A percentile compares a stretch with the other conserved stretches of the same genome.
These are phyloP conservation scores for Cordyceps javanica DNA, from an alignment of 2,329 filamentous ascomycete species.

Conservation along the genomic window DNA sequence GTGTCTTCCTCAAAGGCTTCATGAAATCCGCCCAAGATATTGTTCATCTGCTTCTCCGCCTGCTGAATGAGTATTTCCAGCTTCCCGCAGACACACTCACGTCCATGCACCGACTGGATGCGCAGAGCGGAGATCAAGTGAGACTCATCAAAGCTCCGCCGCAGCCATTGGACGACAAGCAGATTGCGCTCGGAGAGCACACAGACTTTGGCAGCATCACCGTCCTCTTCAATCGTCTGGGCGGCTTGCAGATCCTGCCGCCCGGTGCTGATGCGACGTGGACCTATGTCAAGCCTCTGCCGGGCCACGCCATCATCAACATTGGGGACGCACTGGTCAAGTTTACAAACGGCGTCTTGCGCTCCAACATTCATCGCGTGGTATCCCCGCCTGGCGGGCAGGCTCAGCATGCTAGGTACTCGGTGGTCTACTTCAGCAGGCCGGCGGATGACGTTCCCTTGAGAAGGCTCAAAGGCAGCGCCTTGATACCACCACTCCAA, in stretches of 20 bases:
- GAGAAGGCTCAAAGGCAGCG: background rate
- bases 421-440: conserved; percentile 8
- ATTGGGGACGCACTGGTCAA: conserved; percentile 9
- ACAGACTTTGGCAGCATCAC: conserved; percentile 35
- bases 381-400: conserved; percentile 1
- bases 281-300: conserved; percentile 9
- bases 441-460: conserved; percentile 2
- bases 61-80: conserved; percentile 4
- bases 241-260: conserved; percentile 31
- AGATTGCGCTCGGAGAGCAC: conserved; percentile 21
- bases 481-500: conserved; percentile 1
- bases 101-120: background rate
- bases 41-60: background rate
- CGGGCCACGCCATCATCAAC: conserved; percentile 5
- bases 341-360: conserved; percentile 8
- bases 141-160: conserved; percentile 9
- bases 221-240: conserved; percentile 32
- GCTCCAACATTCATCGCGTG: conserved; percentile 12
- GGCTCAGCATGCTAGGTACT: background rate
- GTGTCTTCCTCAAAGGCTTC: background rate
- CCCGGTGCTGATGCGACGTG: conserved; percentile 15
- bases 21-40: conserved; percentile 1
- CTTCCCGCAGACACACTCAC: background rate
- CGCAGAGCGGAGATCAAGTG: conserved; percentile 2
- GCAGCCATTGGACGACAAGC: conserved; percentile 5